Base-by-base conservation (phyloP, 1,284 basidiomycete genomes). In the Cryptococcus sp. region DNA sequence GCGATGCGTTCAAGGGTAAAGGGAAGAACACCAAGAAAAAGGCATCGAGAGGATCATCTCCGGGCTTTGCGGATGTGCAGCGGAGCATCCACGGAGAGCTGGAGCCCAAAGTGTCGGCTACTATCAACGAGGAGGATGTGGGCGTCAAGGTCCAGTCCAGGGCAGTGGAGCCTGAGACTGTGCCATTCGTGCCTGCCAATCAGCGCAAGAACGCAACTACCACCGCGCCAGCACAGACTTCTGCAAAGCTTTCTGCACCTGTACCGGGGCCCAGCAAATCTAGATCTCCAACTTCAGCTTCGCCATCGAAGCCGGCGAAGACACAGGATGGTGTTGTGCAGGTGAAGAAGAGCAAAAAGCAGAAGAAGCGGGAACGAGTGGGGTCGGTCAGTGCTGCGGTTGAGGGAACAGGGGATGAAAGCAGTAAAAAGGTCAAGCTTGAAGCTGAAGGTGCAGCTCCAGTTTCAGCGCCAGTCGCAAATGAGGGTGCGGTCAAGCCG, bases 151-250 rank as follows among this genome's bases (percentile, higher is more conserved):
- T 11, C 4, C 40, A n/a, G 41, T n/a, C 23, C 7, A 23, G 5
- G 43, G 16, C 43, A 1, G 42, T 62, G 5, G 49, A 50, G 38
- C 57, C 57, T 54, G 82, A 85, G 48, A 87, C 89, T 73, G 83
- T 90, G 7, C 84, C 88, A 6, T 90, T 85, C 64, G 80, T 90
- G n/a, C 87, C 88, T 55, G 81, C 62, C 1, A 48, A 41, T 1
- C 22, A 63, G 40, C 58, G 71, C 41, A 63, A 54, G 35, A 35
- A 19, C 20, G 5, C 47, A 16, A 30, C 35, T 20, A 43, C 53
- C 11, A 23, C 58, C 16, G 16, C 47, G 2, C 13, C 27, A 16
- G 23, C 50, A 42, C 47, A 41, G 35, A 52, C 45, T 19, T 23
- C 51, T 45, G 42, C 30, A 3, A 27, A 57, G 20, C 38, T 22